Evolutionary conservation across 305 asterid species (phyloP), one percentile per base, ranked within the genome.

Genomic region (Caryopteris hybrid): DNA sequence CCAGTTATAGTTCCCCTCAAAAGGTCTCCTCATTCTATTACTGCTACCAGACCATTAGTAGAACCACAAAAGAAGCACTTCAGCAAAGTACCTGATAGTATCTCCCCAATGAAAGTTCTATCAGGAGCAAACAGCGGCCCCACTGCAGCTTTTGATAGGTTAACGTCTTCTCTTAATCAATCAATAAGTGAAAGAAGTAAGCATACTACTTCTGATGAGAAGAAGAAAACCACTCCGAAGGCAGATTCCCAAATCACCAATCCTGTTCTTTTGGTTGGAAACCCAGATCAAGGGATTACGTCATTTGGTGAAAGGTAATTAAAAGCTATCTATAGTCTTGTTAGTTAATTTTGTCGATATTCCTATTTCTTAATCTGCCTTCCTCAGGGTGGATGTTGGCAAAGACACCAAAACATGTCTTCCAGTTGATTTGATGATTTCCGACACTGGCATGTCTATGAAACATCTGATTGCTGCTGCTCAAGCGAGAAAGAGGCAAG

Each of bases 391-490:
- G 75, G 86, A 83, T 78, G 73, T 62, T 69, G 74, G 72, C 16
- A 82, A 79, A 72, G 88, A 76, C 60, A 74, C 68, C 46, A 81
- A 81, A 66, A 64, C 69, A 16, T 75, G 67, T 74, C 70, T 73
- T 66, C 68, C 73, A 12, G 74, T 72, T 78, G 85, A 91, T 72
- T 71, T 72, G 43, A 80, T 80, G 68, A 57, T 56, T 78, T 71
- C 84, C 13, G 96, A 87, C 74, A 72, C 94, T 36, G 79, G 45
- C 42, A 71, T 39, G 79, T 84, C 95, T 64, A 89, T 91, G 91
- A 91, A 68, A 76, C 75, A 89, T 76, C 92, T 91, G 39, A 89
- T 91, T 68, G 98, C 98, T 73, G 96, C 89, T 72, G 98, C 98
- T 74, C 95, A 86, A 84, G 98, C 93, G n/a, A 87, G 86, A 72